A percentile compares a stretch with the other conserved stretches of the same genome.
Evolutionary conservation across 805 yeast species (phyloP).

Genomic region (Pichia eremophila): DNA sequence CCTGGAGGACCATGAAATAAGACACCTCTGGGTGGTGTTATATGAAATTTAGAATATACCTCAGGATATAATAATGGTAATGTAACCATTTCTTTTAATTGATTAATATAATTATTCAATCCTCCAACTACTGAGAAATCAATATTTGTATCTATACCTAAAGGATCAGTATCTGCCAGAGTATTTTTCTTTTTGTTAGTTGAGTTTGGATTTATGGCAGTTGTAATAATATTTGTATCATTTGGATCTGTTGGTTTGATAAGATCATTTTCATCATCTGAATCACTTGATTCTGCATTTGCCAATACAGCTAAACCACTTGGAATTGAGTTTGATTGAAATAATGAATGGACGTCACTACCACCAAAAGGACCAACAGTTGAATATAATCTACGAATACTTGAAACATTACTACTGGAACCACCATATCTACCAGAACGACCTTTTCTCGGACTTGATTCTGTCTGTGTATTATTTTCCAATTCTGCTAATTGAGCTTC

Average conservation of each 20-base stretch:
- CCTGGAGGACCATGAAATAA: constrained; percentile 99
- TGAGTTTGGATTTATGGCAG: constrained; percentile 5
- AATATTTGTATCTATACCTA: constrained; percentile 61
- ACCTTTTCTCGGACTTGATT: constrained; percentile 23
- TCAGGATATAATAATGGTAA: constrained; percentile 91
- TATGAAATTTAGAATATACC: constrained; percentile 76
- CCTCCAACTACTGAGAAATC: constrained; percentile 84
- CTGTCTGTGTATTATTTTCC: not conserved
- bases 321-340: constrained; percentile 54
- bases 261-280: constrained; percentile 39
- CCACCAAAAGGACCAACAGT: constrained; percentile 99
- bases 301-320: constrained; percentile 29
- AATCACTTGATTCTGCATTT: constrained; percentile 34
- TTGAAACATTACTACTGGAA: constrained; percentile 14
- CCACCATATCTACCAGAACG: constrained; percentile 17
- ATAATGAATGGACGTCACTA: constrained; percentile 77
- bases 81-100: constrained; percentile 94
- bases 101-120: constrained; percentile 79
- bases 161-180: constrained; percentile 84
- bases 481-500: constrained; percentile 27
- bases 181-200: constrained; percentile 40
- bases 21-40: constrained; percentile 96
- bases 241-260: constrained; percentile 27
- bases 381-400: constrained; percentile 69
- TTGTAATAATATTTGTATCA: constrained; percentile 18